These are phyloP conservation scores for Aspergillus bertholletiae DNA, from an alignment of 495 filamentous ascomycete genomes.

Conservation along the genomic window DNA sequence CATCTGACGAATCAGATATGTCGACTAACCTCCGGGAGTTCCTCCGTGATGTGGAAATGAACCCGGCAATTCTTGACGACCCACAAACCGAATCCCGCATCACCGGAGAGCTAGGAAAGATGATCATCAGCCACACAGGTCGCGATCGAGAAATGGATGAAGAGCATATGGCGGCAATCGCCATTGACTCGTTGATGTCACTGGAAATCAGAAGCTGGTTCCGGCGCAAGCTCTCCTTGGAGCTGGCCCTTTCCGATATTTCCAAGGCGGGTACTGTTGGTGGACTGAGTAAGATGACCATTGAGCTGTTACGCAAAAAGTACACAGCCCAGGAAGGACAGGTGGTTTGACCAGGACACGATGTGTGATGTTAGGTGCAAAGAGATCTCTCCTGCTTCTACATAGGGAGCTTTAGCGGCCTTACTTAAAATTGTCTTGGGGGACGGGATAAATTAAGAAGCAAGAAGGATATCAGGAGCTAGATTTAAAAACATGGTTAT, in stretches of 20 bases:
- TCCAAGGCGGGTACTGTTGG: conserved; percentile 16
- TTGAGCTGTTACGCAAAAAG: conserved; percentile 12
- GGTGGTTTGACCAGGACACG: too few relatives aligned
- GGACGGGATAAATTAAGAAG: too few relatives aligned
- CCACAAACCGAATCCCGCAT: conserved; percentile 10
- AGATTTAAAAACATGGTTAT: too few relatives aligned
- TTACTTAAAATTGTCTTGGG: too few relatives aligned
- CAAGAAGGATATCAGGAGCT: too few relatives aligned
- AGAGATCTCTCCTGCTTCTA: too few relatives aligned
- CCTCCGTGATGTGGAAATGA: conserved; percentile 7
- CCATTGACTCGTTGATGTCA: conserved; percentile 40
- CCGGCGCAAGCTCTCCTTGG: conserved; percentile 20
- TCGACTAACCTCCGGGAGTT: conserved; percentile 21
- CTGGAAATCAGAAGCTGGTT: conserved; percentile 44
- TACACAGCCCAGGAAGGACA: conserved; percentile 1
- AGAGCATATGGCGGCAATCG: conserved; percentile 32
- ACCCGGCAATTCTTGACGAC: conserved; percentile 12
- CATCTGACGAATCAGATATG: too few relatives aligned
- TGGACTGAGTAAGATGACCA: conserved; percentile 11
- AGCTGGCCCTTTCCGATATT: conserved; percentile 31
- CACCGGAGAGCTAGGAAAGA: conserved; percentile 18
- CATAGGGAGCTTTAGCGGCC: too few relatives aligned
- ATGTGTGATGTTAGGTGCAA: too few relatives aligned
- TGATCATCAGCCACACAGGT: conserved; percentile 33
- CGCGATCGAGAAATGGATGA: conserved; percentile 13